Evolutionary conservation across 306 rosid genomes (phyloP).

Genomic region (Cucurbita pepo): DNA sequence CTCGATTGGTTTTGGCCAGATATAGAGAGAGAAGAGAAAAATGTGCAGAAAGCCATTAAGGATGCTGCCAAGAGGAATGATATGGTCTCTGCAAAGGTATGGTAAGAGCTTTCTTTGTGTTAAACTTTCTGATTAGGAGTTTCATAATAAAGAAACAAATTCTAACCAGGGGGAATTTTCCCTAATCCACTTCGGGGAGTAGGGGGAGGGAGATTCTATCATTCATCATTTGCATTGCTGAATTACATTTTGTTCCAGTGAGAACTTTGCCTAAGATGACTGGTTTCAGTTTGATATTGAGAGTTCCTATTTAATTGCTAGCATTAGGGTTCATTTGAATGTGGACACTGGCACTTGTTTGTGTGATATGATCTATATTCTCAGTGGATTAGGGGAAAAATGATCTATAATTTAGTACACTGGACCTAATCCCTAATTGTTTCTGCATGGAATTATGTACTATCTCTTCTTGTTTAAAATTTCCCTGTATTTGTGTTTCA

Average conservation of each 20-base stretch:
- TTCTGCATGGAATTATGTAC: neutral
- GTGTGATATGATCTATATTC: neutral
- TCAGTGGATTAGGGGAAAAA: neutral
- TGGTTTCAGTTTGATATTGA: neutral
- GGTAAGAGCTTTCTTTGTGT: neutral
- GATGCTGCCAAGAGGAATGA: slow-evolving; percentile 96
- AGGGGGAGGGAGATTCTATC: neutral
- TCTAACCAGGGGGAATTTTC: neutral
- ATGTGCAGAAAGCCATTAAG: slow-evolving; percentile 71
- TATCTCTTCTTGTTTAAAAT: neutral
- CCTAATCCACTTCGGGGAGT: neutral
- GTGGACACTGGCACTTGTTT: neutral
- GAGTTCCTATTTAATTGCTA: neutral
- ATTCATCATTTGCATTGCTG: neutral
- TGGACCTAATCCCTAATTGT: neutral
- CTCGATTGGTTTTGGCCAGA: slow-evolving; percentile 20
- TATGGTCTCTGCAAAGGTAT: slow-evolving; percentile 93
- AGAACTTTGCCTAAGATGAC: neutral
- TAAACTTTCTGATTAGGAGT: neutral
- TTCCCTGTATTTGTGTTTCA: slow-evolving; percentile 17
- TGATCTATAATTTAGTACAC: neutral
- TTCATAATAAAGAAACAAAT: neutral
- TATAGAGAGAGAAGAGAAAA: slow-evolving; percentile 77
- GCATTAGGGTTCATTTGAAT: neutral
- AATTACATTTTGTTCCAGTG: neutral